Evolutionary conservation across 768 basidiomycete genomes (phyloP), one percentile per base, ranked within the genome.

Genomic region (Psilocybe tampanensis): DNA sequence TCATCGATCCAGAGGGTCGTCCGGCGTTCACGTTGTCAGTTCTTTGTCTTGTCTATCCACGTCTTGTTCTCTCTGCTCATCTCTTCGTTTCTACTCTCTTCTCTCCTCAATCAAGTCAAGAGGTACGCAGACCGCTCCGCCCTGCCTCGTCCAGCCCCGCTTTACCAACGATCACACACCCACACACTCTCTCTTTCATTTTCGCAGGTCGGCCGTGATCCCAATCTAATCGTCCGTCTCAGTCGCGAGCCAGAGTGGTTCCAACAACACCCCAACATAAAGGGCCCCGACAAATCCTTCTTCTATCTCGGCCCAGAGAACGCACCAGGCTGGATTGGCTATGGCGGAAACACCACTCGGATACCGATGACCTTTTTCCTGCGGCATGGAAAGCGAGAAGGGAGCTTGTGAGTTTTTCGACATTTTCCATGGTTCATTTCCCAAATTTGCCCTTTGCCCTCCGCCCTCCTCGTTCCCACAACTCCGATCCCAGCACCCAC

Each of bases 231-330:
- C 58, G 77, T 90, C 58, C 80, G 84, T 59, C 72, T 92, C 52
- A 78, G 80, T 39, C 83, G 90, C 17, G 88, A 92, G 64, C 69
- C 77, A 0, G 76, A 74, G 19, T 92, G 90, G 90, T 76, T 83
- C 21, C 79, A 84, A 63, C 85, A 84, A 54, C 85, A 90, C 65
- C 82, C 84, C 21, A 79, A 75, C 45, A 85, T 91, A 60, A 86
- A 90, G 85, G 90, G 90, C n/a, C 90, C 90, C n/a, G 82, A 79
- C 57, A 87, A 82, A 39, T 84, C 90, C 5, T 90, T 80, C 67
- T 81, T 91, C 59, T 92, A 90, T 65, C 84, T 92, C 56, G 90
- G 90, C 1, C 89, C 90, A 5, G 75, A 76, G 41, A 80, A 76
- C 52, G 63, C 76, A 2, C 80, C 82, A 3, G 90, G 90, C 2